These are phyloP conservation scores for Mycena venus DNA, from an alignment of 768 basidiomycete genomes.

Conservation along the genomic window DNA sequence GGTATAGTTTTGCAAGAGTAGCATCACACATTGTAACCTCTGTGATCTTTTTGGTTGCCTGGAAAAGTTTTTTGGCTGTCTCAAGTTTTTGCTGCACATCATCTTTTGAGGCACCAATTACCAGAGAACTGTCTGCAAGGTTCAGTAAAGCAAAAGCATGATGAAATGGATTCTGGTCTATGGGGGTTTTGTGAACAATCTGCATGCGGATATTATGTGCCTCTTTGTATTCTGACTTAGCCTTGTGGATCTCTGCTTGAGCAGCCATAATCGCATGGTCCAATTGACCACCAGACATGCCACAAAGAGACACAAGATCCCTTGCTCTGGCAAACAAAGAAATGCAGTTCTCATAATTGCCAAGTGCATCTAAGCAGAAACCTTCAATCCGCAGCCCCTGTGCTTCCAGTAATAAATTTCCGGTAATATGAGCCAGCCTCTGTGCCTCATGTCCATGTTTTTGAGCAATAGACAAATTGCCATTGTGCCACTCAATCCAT, in stretches of 20 bases:
- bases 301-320: too few species aligned
- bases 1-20: too few species aligned
- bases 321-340: too few species aligned
- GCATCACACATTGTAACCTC: not conserved
- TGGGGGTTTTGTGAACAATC: not conserved
- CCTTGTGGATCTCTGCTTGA: not conserved
- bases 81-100: not conserved
- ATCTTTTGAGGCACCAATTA: not conserved
- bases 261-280: not conserved
- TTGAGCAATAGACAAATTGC: too few species aligned
- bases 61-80: not conserved
- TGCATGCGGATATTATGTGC: not conserved
- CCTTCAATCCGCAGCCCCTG: too few species aligned
- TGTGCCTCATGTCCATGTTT: too few species aligned
- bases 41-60: fast-evolving
- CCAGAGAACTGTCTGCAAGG: not conserved
- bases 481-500: too few species aligned
- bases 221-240: not conserved
- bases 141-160: not conserved
- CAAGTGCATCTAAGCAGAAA: too few species aligned
- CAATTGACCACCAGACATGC: too few species aligned
- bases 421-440: too few species aligned
- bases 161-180: not conserved
- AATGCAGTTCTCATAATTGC: too few species aligned
- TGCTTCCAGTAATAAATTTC: too few species aligned